Evolutionary conservation across 371 early-diverging fungal species (phyloP).

Genomic region (Apophysomyces elegans): DNA sequence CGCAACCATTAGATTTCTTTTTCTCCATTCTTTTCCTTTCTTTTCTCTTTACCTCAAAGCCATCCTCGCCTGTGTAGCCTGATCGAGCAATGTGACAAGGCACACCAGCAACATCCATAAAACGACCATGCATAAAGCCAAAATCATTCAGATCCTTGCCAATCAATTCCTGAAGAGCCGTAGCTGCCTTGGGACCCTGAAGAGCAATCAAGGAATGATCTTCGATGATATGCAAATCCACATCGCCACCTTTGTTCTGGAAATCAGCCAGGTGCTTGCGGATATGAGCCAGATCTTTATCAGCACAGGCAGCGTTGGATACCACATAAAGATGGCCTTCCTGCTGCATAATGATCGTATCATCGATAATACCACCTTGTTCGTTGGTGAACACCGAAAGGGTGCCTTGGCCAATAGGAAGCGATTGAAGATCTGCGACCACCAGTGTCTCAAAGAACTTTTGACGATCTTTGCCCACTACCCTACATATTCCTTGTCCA

Average conservation of each 20-base stretch:
- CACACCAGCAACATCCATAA: constrained; percentile 77
- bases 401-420: constrained; percentile 83
- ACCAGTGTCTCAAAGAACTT: constrained; percentile 89
- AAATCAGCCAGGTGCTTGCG: constrained; percentile 75
- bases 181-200: constrained; percentile 85
- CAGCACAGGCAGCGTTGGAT: constrained; percentile 97
- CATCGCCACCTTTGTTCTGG: constrained; percentile 88
- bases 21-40: neutral
- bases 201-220: constrained; percentile 89
- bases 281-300: constrained; percentile 93
- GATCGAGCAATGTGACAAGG: constrained; percentile 91
- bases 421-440: constrained; percentile 84
- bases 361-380: constrained; percentile 97
- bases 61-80: constrained; percentile 99
- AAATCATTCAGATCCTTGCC: constrained; percentile 67
- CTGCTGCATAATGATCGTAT: constrained; percentile 93
- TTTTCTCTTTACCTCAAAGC: constrained; percentile 83
- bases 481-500: constrained; percentile 41
- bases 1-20: neutral
- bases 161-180: constrained; percentile 59
- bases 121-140: constrained; percentile 87
- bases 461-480: constrained; percentile 87
- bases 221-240: constrained; percentile 81
- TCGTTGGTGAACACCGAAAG: constrained; percentile 95
- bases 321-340: constrained; percentile 87